Conservation (phyloP, 1,284 basidiomycete genomes). For the Cerrena zonata region DNA sequence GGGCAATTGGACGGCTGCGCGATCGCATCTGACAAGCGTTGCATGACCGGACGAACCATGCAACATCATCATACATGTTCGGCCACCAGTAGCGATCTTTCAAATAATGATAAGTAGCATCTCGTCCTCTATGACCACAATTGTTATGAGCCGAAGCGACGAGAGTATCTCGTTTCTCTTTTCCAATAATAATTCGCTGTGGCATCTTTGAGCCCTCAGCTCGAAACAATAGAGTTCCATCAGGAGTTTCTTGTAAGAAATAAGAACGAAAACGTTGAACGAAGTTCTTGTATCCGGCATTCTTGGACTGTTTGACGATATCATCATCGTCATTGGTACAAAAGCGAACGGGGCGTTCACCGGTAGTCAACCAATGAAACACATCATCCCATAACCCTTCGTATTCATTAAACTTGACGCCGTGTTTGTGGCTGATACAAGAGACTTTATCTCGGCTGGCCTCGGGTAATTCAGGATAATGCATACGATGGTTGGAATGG, state of each 20-base stretch:
- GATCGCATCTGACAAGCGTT: constrained; percentile 25
- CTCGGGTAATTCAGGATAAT: no score
- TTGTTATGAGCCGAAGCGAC: constrained; percentile 20
- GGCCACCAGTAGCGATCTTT: constrained; percentile 27
- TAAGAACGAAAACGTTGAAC: background rate
- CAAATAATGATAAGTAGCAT: constrained; percentile 22
- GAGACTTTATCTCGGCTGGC: no score
- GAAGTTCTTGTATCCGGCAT: no score
- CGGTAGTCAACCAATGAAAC: background rate
- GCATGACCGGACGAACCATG: constrained; percentile 29
- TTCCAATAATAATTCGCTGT: constrained; percentile 8
- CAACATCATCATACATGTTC: constrained; percentile 26
- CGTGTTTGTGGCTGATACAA: background rate
- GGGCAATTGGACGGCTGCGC: background rate
- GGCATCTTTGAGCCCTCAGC: background rate
- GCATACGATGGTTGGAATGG: no score
- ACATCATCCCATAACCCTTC: background rate
- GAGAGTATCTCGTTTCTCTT: constrained; percentile 8
- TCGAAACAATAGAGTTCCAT: background rate
- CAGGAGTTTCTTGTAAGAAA: background rate
- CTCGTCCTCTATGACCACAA: constrained; percentile 24
- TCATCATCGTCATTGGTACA: background rate
- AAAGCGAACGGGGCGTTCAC: background rate
- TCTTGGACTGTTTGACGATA: background rate
- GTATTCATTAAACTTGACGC: background rate